These are phyloP conservation scores for Penicillium sp. DNA, from an alignment of 2,329 filamentous ascomycete genomes.

Conservation along the genomic window DNA sequence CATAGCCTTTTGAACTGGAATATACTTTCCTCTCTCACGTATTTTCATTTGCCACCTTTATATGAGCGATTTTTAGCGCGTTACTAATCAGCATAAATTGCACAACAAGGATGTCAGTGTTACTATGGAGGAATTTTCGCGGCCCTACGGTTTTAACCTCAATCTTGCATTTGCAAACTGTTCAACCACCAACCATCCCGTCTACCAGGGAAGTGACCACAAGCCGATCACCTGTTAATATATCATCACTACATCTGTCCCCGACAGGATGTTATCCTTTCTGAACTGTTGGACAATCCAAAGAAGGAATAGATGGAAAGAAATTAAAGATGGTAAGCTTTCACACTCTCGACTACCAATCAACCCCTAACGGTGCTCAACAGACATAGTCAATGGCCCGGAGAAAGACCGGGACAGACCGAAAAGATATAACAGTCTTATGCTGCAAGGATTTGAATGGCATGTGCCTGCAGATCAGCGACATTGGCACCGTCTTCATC, in stretches of 20 bases:
- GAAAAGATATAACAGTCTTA: slow-evolving; percentile 46
- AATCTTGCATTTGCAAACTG: slow-evolving; percentile 3
- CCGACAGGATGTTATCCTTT: slow-evolving; percentile 14
- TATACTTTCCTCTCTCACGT: too few relatives aligned
- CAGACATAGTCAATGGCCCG: too few relatives aligned
- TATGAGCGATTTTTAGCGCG: too few relatives aligned
- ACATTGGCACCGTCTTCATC: slow-evolving; percentile 56
- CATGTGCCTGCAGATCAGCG: slow-evolving; percentile 56
- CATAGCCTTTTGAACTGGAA: too few relatives aligned
- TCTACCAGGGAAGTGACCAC: neutral
- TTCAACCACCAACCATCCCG: slow-evolving; percentile 2
- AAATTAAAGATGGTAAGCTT: slow-evolving; percentile 6
- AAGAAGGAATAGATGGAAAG: slow-evolving; percentile 9
- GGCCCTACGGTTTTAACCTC: slow-evolving; percentile 5
- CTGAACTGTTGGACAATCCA: slow-evolving; percentile 9
- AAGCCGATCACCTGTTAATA: too few relatives aligned
- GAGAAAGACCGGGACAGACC: too few relatives aligned
- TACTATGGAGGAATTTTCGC: slow-evolving; percentile 8
- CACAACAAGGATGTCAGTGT: slow-evolving; percentile 17
- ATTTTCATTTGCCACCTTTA: neutral
- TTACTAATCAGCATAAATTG: neutral
- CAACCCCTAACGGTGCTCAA: too few relatives aligned
- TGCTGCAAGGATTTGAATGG: slow-evolving; percentile 70
- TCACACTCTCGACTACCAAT: slow-evolving; percentile 17
- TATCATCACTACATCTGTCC: too few relatives aligned